A percentile compares a stretch with the other conserved stretches of the same genome.
Evolutionary conservation across 305 asterid genomes (phyloP).

Genomic region (Lippia alba): DNA sequence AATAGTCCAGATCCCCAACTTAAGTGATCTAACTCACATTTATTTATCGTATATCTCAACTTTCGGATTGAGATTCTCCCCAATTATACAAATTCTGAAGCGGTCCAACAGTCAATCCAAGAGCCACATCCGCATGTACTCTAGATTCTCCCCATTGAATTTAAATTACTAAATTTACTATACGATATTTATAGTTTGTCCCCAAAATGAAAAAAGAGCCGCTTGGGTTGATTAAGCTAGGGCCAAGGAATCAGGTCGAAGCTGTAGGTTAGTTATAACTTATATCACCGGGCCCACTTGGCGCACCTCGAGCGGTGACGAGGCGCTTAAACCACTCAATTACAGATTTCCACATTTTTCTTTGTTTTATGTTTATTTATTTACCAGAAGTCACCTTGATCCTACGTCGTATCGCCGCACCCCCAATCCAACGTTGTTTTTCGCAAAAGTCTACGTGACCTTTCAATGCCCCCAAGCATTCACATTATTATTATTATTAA

Average conservation of each 20-base stretch:
- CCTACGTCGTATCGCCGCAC: slow-evolving; percentile 44
- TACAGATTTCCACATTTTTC: slow-evolving; percentile 26
- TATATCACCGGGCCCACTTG: slow-evolving; percentile 29
- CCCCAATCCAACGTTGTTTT: slow-evolving; percentile 11
- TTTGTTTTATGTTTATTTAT: too few relatives aligned
- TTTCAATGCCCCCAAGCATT: slow-evolving; percentile 33
- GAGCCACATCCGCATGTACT: too few relatives aligned
- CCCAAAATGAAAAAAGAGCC: not conserved
- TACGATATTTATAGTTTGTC: too few relatives aligned
- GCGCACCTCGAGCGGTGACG: slow-evolving; percentile 71
- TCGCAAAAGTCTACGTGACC: slow-evolving; percentile 32
- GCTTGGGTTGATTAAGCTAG: not conserved
- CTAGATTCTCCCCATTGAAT: too few relatives aligned
- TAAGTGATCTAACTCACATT: too few relatives aligned
- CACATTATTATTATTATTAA: too few relatives aligned
- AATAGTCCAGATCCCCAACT: too few relatives aligned
- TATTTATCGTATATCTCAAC: too few relatives aligned
- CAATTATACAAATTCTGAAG: too few relatives aligned
- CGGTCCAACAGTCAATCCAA: too few relatives aligned
- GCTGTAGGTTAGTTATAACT: not conserved
- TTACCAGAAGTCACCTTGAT: slow-evolving; percentile 23
- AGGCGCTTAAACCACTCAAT: slow-evolving; percentile 43
- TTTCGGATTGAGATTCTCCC: too few relatives aligned
- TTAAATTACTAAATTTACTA: too few relatives aligned
- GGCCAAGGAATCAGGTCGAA: slow-evolving; percentile 23